Conservation (phyloP, 2,329 filamentous ascomycete species). For the Knoxdaviesia proteae region DNA sequence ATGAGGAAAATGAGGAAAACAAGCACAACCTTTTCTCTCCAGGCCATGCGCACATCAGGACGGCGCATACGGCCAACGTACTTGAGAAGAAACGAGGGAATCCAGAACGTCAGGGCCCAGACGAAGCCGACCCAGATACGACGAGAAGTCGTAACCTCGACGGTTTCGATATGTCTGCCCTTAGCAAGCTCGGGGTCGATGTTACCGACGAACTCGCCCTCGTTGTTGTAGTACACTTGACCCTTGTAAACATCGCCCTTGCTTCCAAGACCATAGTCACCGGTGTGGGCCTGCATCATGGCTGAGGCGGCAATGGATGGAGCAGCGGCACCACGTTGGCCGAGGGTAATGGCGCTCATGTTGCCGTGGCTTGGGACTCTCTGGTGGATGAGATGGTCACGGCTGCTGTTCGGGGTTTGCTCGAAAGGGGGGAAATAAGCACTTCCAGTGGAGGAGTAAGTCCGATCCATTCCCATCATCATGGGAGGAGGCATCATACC, state of each 20-base stretch:
- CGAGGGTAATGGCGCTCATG: slow-evolving; percentile 30
- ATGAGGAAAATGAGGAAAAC: slow-evolving; percentile 61
- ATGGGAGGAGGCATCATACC: slow-evolving; percentile 9
- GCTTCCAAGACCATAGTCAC: slow-evolving; percentile 73
- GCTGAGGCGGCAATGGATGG: slow-evolving; percentile 41
- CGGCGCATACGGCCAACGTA: slow-evolving; percentile 86
- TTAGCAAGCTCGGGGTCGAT: slow-evolving; percentile 63
- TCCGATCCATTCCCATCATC: slow-evolving; percentile 29
- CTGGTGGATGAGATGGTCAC: slow-evolving; percentile 48
- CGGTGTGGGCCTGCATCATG: slow-evolving; percentile 36
- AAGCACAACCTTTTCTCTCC: slow-evolving; percentile 84
- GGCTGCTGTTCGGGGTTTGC: slow-evolving; percentile 44
- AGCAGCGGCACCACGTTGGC: slow-evolving; percentile 12
- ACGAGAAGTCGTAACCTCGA: slow-evolving; percentile 39
- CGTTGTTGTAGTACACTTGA: slow-evolving; percentile 52
- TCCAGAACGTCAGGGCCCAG: slow-evolving; percentile 83
- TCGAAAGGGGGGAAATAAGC: slow-evolving; percentile 51
- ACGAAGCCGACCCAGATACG: slow-evolving; percentile 64
- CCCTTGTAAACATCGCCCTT: slow-evolving; percentile 67
- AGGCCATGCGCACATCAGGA: slow-evolving; percentile 89
- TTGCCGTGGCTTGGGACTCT: slow-evolving; percentile 35
- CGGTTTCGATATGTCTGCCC: slow-evolving; percentile 54
- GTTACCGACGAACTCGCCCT: slow-evolving; percentile 45
- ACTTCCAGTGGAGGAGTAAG: slow-evolving; percentile 45
- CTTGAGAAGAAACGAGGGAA: slow-evolving; percentile 68